Conservation (phyloP, 352 stramenopile species). For the Elongisporangium prolatum region DNA sequence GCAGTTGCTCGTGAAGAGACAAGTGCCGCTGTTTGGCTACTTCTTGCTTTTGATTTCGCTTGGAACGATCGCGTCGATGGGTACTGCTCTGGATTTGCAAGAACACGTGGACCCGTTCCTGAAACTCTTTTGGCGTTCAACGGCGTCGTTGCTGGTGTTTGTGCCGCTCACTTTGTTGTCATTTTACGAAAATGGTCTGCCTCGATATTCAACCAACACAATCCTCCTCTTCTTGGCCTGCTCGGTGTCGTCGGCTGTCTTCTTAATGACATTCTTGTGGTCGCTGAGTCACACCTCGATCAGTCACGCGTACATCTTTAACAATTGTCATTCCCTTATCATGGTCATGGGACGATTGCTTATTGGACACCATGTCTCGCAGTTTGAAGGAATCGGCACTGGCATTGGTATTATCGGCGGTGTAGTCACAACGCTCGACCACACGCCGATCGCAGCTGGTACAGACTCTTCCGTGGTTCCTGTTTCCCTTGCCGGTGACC, state of each 20-base stretch:
- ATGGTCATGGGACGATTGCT: slow-evolving; percentile 66
- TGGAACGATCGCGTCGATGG: slow-evolving; percentile 74
- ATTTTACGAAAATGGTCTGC: slow-evolving; percentile 50
- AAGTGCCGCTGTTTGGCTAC: slow-evolving; percentile 77
- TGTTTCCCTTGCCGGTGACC: slow-evolving; percentile 55
- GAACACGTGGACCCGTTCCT: slow-evolving; percentile 71
- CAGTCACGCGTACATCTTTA: slow-evolving; percentile 84
- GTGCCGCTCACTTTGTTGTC: slow-evolving; percentile 48
- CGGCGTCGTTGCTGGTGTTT: slow-evolving; percentile 66
- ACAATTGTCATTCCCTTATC: slow-evolving; percentile 83
- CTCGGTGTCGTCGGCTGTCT: slow-evolving; percentile 68
- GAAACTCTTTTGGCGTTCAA: slow-evolving; percentile 82
- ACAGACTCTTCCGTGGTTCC: slow-evolving; percentile 21
- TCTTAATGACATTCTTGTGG: slow-evolving; percentile 81
- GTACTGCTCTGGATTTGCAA: slow-evolving; percentile 67
- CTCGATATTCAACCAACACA: slow-evolving; percentile 48
- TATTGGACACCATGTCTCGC: slow-evolving; percentile 54
- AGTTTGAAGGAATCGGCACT: slow-evolving; percentile 74
- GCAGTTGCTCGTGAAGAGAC: slow-evolving; percentile 67
- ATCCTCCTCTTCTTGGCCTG: slow-evolving; percentile 67
- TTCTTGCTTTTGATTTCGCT: slow-evolving; percentile 63
- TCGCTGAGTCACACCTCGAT: slow-evolving; percentile 73
- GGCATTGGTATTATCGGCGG: slow-evolving; percentile 74
- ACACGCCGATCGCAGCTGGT: slow-evolving; percentile 13
- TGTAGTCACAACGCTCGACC: slow-evolving; percentile 67